Evolutionary conservation across 768 basidiomycete genomes (phyloP), one percentile per base, ranked within the genome.

Genomic region (Leccinum longicurvipes): DNA sequence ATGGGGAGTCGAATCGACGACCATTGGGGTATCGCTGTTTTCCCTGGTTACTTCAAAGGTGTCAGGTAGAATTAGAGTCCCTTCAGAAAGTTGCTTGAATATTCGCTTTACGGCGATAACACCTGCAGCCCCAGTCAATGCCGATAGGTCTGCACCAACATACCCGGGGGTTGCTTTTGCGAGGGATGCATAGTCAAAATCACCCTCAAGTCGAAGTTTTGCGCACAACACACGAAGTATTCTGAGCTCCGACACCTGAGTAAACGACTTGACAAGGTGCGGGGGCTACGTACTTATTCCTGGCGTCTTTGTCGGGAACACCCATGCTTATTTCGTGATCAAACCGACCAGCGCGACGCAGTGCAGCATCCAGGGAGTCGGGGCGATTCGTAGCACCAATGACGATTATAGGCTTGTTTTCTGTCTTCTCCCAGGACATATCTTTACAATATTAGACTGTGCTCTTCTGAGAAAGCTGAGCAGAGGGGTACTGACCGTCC

Each of bases 301-400:
- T 79, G 0, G 88, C 94, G 53, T 85, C 85, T 58, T 97, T 89
- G 63, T 95, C 93, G 2, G 97, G 97, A 4, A 99, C 96, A 12
- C 91, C 91, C 91, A 98, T 94, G 50, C 91, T 89, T 49, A 99
- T 98, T 73, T 99, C 97, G 62, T 95, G 92, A 67, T 98, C 97
- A 58, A 99, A 99, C 31, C 97, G 76, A 6, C 97, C 97, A 6
- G 95, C 96, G 53, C 95, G 80, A 29, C 96, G 83, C 17, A 99
- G 77, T 0, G 97, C 97, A 0, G 94, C 84, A 70, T 99, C 97
- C 7, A 98, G 79, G 6, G 95, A 89, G 67, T 98, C 97, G 1
- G 93, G 94, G 25, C 96, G 81, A 71, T 99, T 99, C 0, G 96
- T 98, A 2, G 97, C 96, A 6, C 93, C 94, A 59, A 98, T 94